phyloP scores from a whole-genome alignment of 2,329 filamentous ascomycete species.

The Botryotinia calthae region DNA sequence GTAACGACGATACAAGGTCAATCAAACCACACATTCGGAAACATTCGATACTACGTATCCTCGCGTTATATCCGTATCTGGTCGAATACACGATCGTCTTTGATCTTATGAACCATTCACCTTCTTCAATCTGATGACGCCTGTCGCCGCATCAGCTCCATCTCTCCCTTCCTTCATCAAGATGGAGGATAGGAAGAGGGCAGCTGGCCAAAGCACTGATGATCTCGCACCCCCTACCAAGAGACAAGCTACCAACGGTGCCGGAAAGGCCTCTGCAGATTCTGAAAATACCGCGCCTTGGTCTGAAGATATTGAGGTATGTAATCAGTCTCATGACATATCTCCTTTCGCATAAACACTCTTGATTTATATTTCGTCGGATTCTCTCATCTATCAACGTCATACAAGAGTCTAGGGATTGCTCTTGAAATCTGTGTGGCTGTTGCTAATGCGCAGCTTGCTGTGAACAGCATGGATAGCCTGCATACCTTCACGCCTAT shows the following conservation, averaged over 20 bases:
- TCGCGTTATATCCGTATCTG: constrained; percentile 21
- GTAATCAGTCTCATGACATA: constrained; percentile 41
- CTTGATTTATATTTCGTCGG: constrained; percentile 23
- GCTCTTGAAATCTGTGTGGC: constrained; percentile 34
- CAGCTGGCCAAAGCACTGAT: constrained; percentile 63
- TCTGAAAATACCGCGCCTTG: constrained; percentile 59
- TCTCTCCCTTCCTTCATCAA: constrained; percentile 81
- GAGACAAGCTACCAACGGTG: constrained; percentile 87
- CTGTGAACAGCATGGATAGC: constrained; percentile 44
- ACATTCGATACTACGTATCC: neutral
- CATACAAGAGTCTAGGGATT: constrained; percentile 24
- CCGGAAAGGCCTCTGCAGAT: constrained; percentile 61
- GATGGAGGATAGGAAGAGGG: constrained; percentile 99
- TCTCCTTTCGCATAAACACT: constrained; percentile 10
- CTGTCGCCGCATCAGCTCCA: constrained; percentile 39
- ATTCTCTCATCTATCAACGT: constrained; percentile 26
- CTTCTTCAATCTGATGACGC: constrained; percentile 57
- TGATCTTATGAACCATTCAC: constrained; percentile 20
- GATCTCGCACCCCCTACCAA: constrained; percentile 88
- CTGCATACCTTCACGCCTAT: constrained; percentile 38
- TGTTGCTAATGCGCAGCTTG: constrained; percentile 47
- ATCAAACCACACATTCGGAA: neutral
- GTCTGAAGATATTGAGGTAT: constrained; percentile 71
- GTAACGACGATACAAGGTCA: constrained; percentile 23
- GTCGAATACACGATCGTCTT: neutral